A percentile compares a stretch with the other conserved stretches of the same genome.
Conservation (phyloP, 148 eudicot species). For the Pharnaceum exiguum region DNA sequence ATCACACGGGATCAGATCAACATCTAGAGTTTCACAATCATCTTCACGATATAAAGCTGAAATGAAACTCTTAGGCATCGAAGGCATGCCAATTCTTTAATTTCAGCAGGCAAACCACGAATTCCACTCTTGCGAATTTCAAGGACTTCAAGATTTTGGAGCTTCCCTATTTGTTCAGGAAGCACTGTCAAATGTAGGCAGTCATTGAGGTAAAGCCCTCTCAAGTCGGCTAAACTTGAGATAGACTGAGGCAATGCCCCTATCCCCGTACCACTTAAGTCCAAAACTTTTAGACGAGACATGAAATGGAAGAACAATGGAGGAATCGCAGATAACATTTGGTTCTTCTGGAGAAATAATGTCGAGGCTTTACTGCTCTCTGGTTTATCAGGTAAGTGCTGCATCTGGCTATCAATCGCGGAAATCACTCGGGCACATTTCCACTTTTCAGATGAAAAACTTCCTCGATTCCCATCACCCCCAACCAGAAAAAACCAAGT, state of each 20-base stretch:
- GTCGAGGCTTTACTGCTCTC: slow-evolving; percentile 11
- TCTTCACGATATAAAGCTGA: slow-evolving; percentile 1
- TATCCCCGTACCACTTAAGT: slow-evolving; percentile 22
- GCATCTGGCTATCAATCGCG: slow-evolving; percentile 4
- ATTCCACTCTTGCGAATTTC: slow-evolving; percentile 24
- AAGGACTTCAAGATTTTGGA: slow-evolving; percentile 18
- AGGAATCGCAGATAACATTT: slow-evolving; percentile 5
- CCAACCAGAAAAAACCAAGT: slow-evolving; percentile 4
- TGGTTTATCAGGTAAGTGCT: slow-evolving; percentile 17
- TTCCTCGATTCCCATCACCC: not conserved
- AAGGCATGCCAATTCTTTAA: slow-evolving; percentile 10
- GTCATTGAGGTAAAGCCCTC: slow-evolving; percentile 18
- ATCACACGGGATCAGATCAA: slow-evolving; percentile 7
- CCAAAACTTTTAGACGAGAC: slow-evolving; percentile 21
- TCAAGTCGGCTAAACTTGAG: slow-evolving; percentile 9
- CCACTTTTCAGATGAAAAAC: slow-evolving; percentile 16
- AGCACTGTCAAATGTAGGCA: slow-evolving; percentile 11
- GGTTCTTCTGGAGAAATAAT: slow-evolving; percentile 22
- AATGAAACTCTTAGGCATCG: slow-evolving; percentile 17
- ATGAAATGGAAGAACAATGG: slow-evolving; percentile 15
- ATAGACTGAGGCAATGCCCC: slow-evolving; percentile 12
- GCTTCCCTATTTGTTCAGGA: slow-evolving; percentile 10
- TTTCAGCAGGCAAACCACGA: slow-evolving; percentile 9
- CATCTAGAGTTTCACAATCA: not conserved
- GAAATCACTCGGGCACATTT: slow-evolving; percentile 17